Percentiles rank a stretch among this genome's conserved stretches.
Evolutionary conservation across 1,284 basidiomycete species (phyloP).

Genomic region (Heterobasidion irregulare): DNA sequence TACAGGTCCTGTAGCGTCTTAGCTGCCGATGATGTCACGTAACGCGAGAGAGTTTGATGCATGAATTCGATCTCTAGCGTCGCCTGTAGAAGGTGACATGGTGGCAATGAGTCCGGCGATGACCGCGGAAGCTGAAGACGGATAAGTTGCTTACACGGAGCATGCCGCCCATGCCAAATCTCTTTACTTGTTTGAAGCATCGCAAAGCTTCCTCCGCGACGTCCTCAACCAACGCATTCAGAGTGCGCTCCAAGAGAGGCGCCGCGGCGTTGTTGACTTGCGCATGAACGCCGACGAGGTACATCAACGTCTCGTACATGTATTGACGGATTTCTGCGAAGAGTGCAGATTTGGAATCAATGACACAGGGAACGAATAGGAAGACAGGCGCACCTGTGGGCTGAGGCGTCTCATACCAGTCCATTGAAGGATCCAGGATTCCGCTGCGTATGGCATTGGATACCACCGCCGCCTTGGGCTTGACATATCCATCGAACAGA

Average conservation of each 20-base stretch:
- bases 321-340: constrained; percentile 84
- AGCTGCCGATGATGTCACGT: constrained; percentile 77
- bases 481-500: constrained; percentile 82
- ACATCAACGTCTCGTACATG: constrained; percentile 86
- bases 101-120: constrained; percentile 2
- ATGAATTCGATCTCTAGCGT: constrained; percentile 99
- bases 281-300: constrained; percentile 88
- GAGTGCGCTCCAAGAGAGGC: constrained; percentile 72
- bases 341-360: neutral
- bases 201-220: constrained; percentile 76
- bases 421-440: constrained; percentile 72
- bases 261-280: constrained; percentile 80
- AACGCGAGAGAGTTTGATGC: constrained; percentile 89
- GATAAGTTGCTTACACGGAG: constrained; percentile 50
- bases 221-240: constrained; percentile 78
- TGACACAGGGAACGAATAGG: neutral
- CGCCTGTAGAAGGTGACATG: constrained; percentile 43
- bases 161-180: constrained; percentile 98
- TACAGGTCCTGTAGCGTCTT: constrained; percentile 86
- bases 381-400: constrained; percentile 59
- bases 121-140: constrained; percentile 20
- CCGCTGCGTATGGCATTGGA: constrained; percentile 69
- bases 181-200: constrained; percentile 79
- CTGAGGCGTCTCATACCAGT: constrained; percentile 88
- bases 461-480: constrained; percentile 67